Evolutionary conservation across 1,139 yeast genomes (phyloP), one percentile per base, ranked within the genome.

Genomic region (Wickerhamomyces sp.): DNA sequence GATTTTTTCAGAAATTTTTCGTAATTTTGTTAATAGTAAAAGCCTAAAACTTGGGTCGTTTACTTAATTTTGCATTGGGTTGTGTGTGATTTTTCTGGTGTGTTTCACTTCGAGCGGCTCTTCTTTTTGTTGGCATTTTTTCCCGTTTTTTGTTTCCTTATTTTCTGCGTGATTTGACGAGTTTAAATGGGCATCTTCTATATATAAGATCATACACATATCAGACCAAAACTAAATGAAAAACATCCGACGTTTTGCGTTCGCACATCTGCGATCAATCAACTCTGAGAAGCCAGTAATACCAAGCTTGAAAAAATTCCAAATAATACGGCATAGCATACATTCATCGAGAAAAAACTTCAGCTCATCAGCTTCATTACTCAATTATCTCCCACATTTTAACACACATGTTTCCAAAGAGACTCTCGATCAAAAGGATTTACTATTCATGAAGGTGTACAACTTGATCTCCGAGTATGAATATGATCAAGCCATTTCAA

Each of bases 301-400:
- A 7, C 7, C 16, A 5, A 9, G 18, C 13, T 13, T 7, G 8
- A 20, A 21, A 17, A 32, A 9, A 7, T 32, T 32, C 29, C 28
- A 32, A 7, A 16, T 32, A 12, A 32, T 32, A 32, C 35, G 35
- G 35, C 35, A 32, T 25, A 25, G 22, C 8, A 24, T 32, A 32
- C 35, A 32, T 13, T 32, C 20, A 14, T 32, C 35, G 17, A 25
- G 28, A 18, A 32, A 32, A 14, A 7, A 13, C 7, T 32, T 24
- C n/a, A 32, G 35, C 19, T 32, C 35, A 10, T 17, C 35, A 16
- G n/a, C 35, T 3, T n/a, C 28, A 4, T 5, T 25, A 8, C n/a
- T 32, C 10, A 31, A 31, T n/a, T 31, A 16, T 21, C 17, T 21
- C 7, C 35, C 35, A 19, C 16, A 5, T 12, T 24, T 31, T n/a